Conservation (phyloP, 1,284 basidiomycete genomes). For the Caloboletus inedulis region DNA sequence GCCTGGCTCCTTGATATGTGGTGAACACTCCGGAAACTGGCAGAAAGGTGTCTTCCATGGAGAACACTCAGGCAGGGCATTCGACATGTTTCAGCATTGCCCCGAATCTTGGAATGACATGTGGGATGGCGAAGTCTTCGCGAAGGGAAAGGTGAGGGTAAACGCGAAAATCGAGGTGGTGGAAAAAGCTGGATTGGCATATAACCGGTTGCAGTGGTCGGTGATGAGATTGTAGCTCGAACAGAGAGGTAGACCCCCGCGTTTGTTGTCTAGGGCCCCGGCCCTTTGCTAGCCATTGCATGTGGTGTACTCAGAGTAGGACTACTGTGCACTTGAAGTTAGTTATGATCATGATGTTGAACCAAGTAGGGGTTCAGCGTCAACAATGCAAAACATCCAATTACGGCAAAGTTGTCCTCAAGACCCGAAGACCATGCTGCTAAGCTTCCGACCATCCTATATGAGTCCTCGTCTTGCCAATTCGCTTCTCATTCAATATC, state of each 20-base stretch:
- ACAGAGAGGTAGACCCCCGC: neutral
- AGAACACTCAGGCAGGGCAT: neutral
- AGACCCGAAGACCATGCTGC: neutral
- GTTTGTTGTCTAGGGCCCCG: too few relatives aligned
- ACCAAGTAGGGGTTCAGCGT: neutral
- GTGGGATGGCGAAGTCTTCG: constrained; percentile 34
- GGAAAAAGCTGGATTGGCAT: neutral
- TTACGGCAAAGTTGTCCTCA: neutral
- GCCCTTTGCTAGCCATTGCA: too few relatives aligned
- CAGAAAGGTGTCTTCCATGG: neutral
- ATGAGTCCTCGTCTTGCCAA: constrained; percentile 12
- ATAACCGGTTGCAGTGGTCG: constrained; percentile 20
- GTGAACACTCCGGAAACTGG: constrained; percentile 17
- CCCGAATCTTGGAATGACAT: constrained; percentile 30
- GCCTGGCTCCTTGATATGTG: constrained; percentile 34
- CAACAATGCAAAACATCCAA: constrained; percentile 20
- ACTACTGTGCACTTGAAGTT: neutral
- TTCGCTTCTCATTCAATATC: neutral
- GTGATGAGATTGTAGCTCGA: constrained; percentile 24
- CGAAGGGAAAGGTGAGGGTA: constrained; percentile 28
- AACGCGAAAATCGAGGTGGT: constrained; percentile 3
- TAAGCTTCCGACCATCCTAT: constrained; percentile 1
- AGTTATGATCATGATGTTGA: neutral
- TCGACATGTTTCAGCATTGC: constrained; percentile 29
- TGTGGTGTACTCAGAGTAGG: too few relatives aligned